Base-by-base conservation (phyloP, 2,329 filamentous ascomycete species). In the Gnomoniopsis sp. region DNA sequence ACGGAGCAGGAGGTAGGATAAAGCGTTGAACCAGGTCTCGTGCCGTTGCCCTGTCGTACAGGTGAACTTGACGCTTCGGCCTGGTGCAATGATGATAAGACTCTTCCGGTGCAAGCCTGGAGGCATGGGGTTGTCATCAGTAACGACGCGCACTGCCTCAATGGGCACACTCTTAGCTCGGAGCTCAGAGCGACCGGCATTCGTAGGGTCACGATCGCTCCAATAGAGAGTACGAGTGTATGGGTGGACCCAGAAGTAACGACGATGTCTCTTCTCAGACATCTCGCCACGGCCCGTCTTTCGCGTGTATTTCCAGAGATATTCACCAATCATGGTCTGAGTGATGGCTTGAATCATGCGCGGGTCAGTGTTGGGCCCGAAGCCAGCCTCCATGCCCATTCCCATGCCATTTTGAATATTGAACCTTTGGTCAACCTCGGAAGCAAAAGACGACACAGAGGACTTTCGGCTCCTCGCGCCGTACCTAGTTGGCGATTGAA, bases 311-410 rank as follows among this genome's bases (percentile, higher is more conserved):
- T 99, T 99, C 95, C 95, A 99, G 44, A 99, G 80, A 72, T 93
- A 98, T 72, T 99, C 95, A 57, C 95, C 95, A 69, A 99, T 98
- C 95, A 99, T 99, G 19, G 95, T 98, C 74, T 99, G 93, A 2
- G 95, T 99, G 65, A 99, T 97, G 51, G 95, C 95, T 76, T 97
- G 92, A 66, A 99, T 98, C 92, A 99, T 97, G 67, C 93, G 90
- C 63, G 93, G 93, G 75, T 99, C 95, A 6, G 92, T 96, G 63
- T 84, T 84, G 21, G 86, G 79, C 11, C 86, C 84, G 61, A 95
- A 83, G 15, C 87, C 88, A 49, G 77, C 68, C 48, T 76, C 77
- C 55, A 85, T 78, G 48, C 77, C 76, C 70, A 83, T 78, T 14
- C 57, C 57, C 47, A 58, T 58, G 53, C 82, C 82, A 58, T 82